Evolutionary conservation across 192 early-diverging fungal genomes (phyloP).

Genomic region (Allomyces macrogynus): DNA sequence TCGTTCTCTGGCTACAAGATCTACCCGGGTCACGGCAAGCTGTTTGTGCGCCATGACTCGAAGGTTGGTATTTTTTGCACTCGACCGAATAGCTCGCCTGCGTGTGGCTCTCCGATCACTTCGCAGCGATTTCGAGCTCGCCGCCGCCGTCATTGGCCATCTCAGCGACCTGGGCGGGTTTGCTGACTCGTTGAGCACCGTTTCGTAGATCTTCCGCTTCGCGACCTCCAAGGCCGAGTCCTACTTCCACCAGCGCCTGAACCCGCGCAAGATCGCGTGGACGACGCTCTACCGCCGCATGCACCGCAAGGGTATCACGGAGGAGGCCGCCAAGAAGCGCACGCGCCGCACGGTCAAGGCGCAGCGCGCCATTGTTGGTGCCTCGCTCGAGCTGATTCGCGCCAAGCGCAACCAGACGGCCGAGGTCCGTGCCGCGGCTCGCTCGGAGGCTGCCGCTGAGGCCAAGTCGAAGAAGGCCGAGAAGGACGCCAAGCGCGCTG

Average conservation of each 20-base stretch:
- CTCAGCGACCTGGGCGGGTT: no score
- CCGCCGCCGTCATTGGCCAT: no score
- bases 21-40: conserved; percentile 95
- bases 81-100: not conserved
- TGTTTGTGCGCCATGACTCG: conserved; percentile 78
- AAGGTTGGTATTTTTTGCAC: conserved; percentile 50
- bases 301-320: conserved; percentile 96
- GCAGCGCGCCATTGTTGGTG: conserved; percentile 89
- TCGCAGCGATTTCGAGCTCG: no score
- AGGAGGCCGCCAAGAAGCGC: conserved; percentile 93
- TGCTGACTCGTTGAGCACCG: no score
- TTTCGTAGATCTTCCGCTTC: conserved; percentile 70
- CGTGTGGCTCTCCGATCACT: not conserved
- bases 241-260: conserved; percentile 88
- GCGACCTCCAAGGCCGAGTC: conserved; percentile 93
- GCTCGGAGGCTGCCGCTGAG: conserved; percentile 60
- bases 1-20: conserved; percentile 98
- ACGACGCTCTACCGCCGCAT: conserved; percentile 91
- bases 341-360: conserved; percentile 82
- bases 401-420: conserved; percentile 95
- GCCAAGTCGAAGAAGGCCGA: conserved; percentile 87
- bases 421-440: conserved; percentile 78
- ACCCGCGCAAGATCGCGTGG: conserved; percentile 96
- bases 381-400: conserved; percentile 85
- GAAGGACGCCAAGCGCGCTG: conserved; percentile 65